Evolutionary conservation across 176 grass and related monocot species (phyloP).

Genomic region (Chloris gayana): DNA sequence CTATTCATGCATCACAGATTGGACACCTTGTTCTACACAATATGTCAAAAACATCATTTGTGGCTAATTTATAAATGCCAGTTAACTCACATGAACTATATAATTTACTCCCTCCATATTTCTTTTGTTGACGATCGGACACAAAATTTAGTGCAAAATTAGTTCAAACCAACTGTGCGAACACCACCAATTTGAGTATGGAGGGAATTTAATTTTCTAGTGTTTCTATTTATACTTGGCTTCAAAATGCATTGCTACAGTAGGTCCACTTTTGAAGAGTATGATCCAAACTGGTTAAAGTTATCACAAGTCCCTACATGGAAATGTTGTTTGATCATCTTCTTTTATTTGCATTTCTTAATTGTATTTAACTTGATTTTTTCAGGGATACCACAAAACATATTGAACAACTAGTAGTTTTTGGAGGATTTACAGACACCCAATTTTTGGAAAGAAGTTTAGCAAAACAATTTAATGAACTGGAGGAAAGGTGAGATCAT

Average conservation of each 20-base stretch:
- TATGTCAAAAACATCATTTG: neutral
- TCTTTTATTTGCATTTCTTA: constrained; percentile 12
- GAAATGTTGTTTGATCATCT: constrained; percentile 2
- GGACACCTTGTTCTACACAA: neutral
- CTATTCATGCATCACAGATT: neutral
- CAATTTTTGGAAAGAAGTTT: constrained; percentile 82
- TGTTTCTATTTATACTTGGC: constrained; percentile 27
- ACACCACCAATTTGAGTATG: too few species aligned
- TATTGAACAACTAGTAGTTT: constrained; percentile 73
- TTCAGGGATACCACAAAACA: constrained; percentile 68
- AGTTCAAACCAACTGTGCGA: too few species aligned
- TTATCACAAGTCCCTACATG: constrained; percentile 7
- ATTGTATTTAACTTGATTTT: constrained; percentile 24
- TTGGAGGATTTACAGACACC: constrained; percentile 84
- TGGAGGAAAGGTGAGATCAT: constrained; percentile 73
- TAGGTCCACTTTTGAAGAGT: neutral
- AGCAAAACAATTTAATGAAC: constrained; percentile 70
- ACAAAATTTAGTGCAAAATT: too few species aligned
- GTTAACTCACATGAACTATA: neutral
- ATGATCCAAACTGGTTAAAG: neutral
- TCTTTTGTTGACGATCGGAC: too few species aligned
- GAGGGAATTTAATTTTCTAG: neutral
- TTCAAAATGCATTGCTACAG: constrained; percentile 6
- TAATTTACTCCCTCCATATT: neutral
- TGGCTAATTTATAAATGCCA: neutral